These are phyloP conservation scores for Russula vinacea DNA, from an alignment of 768 basidiomycete genomes.

Conservation along the genomic window DNA sequence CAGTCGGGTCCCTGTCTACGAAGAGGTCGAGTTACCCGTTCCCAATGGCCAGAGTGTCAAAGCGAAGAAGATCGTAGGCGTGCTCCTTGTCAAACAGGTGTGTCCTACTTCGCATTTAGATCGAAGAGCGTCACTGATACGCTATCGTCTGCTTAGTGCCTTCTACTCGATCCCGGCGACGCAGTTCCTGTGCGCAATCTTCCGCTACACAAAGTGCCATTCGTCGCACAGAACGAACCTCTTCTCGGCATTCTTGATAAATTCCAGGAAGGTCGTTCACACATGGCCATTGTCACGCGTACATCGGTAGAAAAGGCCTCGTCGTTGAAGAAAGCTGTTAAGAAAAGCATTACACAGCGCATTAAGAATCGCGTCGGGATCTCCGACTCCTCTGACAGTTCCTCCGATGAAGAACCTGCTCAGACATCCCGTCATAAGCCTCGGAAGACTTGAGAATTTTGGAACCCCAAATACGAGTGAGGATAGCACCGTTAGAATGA, in stretches of 20 bases:
- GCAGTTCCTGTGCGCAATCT: constrained; percentile 79
- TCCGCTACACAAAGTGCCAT: constrained; percentile 81
- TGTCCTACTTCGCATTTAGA: background rate
- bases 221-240: constrained; percentile 83
- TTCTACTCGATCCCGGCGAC: constrained; percentile 45
- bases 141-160: constrained; percentile 24
- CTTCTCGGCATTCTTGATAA: constrained; percentile 80
- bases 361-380: constrained; percentile 73
- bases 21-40: constrained; percentile 30
- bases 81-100: constrained; percentile 79
- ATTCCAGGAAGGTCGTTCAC: constrained; percentile 87
- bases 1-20: constrained; percentile 31
- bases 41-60: constrained; percentile 40
- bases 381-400: constrained; percentile 42
- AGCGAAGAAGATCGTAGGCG: constrained; percentile 81
- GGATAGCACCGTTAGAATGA: constrained; percentile 21
- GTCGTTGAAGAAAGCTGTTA: constrained; percentile 82
- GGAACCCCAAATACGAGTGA: constrained; percentile 13
- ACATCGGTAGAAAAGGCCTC: constrained; percentile 48
- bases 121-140: constrained; percentile 8
- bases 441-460: constrained; percentile 26
- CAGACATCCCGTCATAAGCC: constrained; percentile 11
- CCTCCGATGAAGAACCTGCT: constrained; percentile 43
- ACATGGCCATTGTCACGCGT: constrained; percentile 79
- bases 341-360: constrained; percentile 74